Base-by-base conservation (phyloP, 2,329 filamentous ascomycete genomes). In the Pleomassaria siparia region DNA sequence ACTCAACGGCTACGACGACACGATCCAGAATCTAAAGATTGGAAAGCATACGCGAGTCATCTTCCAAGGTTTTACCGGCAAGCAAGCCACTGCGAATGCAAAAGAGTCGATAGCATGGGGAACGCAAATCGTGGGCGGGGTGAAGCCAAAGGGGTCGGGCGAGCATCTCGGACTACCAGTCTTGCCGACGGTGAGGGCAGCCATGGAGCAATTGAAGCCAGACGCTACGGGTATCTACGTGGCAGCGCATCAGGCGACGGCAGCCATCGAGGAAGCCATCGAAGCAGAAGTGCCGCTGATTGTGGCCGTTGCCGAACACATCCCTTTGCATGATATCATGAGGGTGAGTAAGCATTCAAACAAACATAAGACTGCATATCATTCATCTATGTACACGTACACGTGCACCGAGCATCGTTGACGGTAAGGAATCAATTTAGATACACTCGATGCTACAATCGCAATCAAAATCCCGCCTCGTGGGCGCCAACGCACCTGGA, bases 171-270 rank as follows among this genome's bases (percentile, higher is more conserved):
- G 85, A 2, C 74, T 89, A 28, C 88, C 88, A 1, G 78, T 91
- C 1, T 74, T 90, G 16, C 84, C 87, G 1, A 84, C 80, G 35
- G 84, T 91, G 24, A 77, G 78, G 60, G 81, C 79, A 63, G 88
- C 88, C 6, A 83, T 87, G 73, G 80, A 86, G 56, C 75, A 81
- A 57, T 72, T 89, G 29, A 88, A 84, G 58, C 88, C 88, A 2
- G 84, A 91, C 71, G 88, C 87, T 4, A 90, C 88, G 1, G 87
- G 85, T 4, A 87, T 92, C 46, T 91, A 89, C 57, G 88, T 91
- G 2, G 85, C 88, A 1, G 87, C 88, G n/a, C 81, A 84, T 49
- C 82, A 87, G 55, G 88, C 88, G 1, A 78, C 84, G 0, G 76
- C 77, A 21, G 88, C 88, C 0, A 91, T 92, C 58, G 85, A 89